These are phyloP conservation scores for Rhodotorula kratochvilovae DNA, from an alignment of 768 basidiomycete genomes.

Conservation along the genomic window DNA sequence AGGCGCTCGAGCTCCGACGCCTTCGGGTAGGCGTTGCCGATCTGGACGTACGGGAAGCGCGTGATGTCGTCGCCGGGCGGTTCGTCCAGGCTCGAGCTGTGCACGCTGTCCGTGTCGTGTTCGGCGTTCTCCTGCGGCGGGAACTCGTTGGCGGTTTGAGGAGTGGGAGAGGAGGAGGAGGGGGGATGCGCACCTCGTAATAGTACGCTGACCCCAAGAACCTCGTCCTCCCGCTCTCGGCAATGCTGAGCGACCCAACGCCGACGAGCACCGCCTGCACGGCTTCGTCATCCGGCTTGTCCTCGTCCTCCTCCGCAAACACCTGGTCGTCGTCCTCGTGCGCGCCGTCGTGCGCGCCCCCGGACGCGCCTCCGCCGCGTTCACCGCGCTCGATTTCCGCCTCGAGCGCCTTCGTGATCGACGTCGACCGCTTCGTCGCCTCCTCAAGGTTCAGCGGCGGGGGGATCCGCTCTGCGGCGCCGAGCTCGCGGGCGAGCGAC, in stretches of 20 bases:
- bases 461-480: conserved; percentile 5
- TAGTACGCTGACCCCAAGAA: conserved; percentile 24
- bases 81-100: neutral
- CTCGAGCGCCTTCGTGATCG: conserved; percentile 16
- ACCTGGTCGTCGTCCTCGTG: neutral
- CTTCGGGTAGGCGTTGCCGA: neutral
- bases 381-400: neutral
- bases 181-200: conserved; percentile 32
- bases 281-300: neutral
- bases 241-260: conserved; percentile 25
- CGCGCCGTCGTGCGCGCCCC: neutral
- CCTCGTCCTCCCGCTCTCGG: conserved; percentile 4
- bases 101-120: neutral
- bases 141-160: neutral
- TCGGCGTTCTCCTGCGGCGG: neutral
- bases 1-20: conserved; percentile 17
- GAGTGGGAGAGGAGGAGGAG: too few relatives aligned
- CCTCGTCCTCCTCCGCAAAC: neutral
- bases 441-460: conserved; percentile 14
- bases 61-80: neutral
- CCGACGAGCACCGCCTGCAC: conserved; percentile 8
- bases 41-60: conserved; percentile 15
- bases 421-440: conserved; percentile 6
- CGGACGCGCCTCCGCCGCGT: neutral
- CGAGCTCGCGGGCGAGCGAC: conserved; percentile 11